Evolutionary conservation across 148 eudicot species (phyloP), one percentile per base, ranked within the genome.

Genomic region (Spergularia bocconei): DNA sequence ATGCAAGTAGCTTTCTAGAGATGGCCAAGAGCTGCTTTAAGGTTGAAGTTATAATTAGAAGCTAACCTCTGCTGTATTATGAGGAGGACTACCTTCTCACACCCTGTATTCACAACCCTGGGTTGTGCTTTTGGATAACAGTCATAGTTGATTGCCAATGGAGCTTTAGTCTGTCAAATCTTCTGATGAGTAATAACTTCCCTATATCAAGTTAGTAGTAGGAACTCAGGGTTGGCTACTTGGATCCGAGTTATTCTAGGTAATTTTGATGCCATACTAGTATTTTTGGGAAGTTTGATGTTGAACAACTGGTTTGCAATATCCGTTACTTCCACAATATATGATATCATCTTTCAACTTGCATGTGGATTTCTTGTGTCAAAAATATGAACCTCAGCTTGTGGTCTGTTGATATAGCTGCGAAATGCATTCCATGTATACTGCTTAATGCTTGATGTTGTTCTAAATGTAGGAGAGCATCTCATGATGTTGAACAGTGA

Each of bases 401-500:
- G 39, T 52, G 0, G 20, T 58, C 19, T 61, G 52, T 19, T n/a
- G 63, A 13, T 52, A 14, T 17, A 71, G 29, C 19, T 64, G 53
- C 41, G 64, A 16, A 71, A 11, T 63, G 36, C 19, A 44, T 56
- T 19, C 44, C 9, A 53, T 11, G 33, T 29, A 23, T 14, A 38
- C 29, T 71, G 71, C 55, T 44, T 53, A 11, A 62, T 57, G 51
- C 50, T 76, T 15, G 47, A 82, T 61, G 70, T 21, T 72, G 70
- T 71, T 51, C 53, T 44, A 3, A 57, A 41, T 81, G 80, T 75
- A 93, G 98, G 96, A 71, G 98, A 87, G 83, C 80, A 84, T 77
- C 86, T 94, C 71, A 71, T 79, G 77, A 90, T 92, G 80, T 83
- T 94, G 76, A 91, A 87, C 39, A 84, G 83, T 82, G 98, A 94